phyloP scores from a whole-genome alignment of 257 asterid genomes.

The Cinchona pubescens region DNA sequence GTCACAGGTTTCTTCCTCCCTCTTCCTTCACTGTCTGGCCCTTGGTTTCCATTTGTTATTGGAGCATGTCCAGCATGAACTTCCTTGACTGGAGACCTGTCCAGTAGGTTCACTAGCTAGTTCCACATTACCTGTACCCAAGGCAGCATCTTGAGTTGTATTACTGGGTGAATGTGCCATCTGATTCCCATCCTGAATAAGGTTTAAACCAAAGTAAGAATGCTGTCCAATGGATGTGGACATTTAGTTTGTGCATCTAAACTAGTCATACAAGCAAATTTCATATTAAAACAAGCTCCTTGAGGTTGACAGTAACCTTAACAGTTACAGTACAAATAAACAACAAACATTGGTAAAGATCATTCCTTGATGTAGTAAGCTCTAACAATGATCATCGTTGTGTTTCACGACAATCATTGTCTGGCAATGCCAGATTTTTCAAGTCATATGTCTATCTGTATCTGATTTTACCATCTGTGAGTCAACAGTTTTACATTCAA shows the following conservation, averaged over 20 bases:
- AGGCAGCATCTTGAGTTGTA: constrained; percentile 35
- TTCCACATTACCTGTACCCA: constrained; percentile 38
- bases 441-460: too few relatives aligned
- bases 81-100: constrained; percentile 32
- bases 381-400: background rate
- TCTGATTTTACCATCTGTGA: too few relatives aligned
- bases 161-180: constrained; percentile 36
- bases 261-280: background rate
- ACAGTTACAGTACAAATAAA: background rate
- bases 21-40: constrained; percentile 47
- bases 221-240: background rate
- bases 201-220: constrained; percentile 6
- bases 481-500: too few relatives aligned
- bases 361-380: background rate
- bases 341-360: background rate
- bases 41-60: constrained; percentile 39
- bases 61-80: constrained; percentile 32
- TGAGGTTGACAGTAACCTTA: background rate
- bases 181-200: constrained; percentile 52
- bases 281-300: background rate
- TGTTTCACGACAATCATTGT: background rate
- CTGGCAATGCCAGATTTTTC: background rate
- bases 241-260: background rate
- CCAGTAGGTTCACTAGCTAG: constrained; percentile 31
- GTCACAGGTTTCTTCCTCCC: constrained; percentile 53